A percentile compares a stretch with the other conserved stretches of the same genome.
These are phyloP conservation scores for Lactarius trivialis DNA, from an alignment of 768 basidiomycete genomes.

Conservation along the genomic window DNA sequence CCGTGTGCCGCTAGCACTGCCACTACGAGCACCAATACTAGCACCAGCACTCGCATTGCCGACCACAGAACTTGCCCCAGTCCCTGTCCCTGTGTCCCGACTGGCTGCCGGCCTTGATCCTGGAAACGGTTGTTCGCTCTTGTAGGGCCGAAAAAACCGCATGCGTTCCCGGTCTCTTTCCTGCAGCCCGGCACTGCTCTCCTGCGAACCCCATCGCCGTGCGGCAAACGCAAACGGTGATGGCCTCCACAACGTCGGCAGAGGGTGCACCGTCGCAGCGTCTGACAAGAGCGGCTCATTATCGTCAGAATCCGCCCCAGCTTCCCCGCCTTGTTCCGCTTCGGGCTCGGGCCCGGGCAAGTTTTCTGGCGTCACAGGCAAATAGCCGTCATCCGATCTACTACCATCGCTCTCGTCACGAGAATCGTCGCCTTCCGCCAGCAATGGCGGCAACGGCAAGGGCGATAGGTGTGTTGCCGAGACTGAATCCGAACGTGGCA, in stretches of 20 bases:
- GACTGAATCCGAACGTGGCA: background rate
- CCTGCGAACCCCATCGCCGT: conserved; percentile 21
- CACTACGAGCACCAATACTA: conserved; percentile 5
- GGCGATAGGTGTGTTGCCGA: background rate
- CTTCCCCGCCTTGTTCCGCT: background rate
- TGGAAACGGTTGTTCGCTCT: background rate
- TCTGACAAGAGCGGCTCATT: conserved; percentile 15
- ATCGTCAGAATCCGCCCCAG: conserved; percentile 20
- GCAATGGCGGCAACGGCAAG: background rate
- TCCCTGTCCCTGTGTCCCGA: background rate
- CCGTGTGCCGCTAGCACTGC: conserved; percentile 1
- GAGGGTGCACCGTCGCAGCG: background rate
- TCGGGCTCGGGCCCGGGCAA: conserved; percentile 8
- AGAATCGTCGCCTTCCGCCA: background rate
- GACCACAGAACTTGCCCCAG: conserved; percentile 3
- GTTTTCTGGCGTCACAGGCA: conserved; percentile 24
- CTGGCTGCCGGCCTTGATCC: background rate
- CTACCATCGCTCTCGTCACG: conserved; percentile 12
- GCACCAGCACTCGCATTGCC: background rate
- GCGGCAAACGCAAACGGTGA: conserved; percentile 20
- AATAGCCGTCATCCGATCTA: conserved; percentile 23
- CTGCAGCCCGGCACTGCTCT: background rate
- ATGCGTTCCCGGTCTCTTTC: conserved; percentile 5
- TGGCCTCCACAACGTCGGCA: conserved; percentile 20
- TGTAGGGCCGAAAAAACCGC: conserved; percentile 12